phyloP scores from a whole-genome alignment of 371 early-diverging fungal species.

The Lichtheimia ramosa region DNA sequence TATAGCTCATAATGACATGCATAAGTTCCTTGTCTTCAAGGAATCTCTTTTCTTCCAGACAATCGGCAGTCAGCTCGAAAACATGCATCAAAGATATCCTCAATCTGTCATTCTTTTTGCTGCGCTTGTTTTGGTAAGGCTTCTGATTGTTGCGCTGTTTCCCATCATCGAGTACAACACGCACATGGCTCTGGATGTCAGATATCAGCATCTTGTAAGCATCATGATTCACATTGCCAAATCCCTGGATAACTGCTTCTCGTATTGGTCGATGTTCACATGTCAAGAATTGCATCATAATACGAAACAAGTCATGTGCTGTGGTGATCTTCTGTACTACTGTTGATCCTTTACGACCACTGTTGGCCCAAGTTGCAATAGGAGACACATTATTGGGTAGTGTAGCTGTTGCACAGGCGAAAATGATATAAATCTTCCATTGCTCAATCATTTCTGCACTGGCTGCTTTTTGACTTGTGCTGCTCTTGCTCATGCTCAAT shows the following conservation, averaged over 20 bases:
- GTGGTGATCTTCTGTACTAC: slow-evolving; percentile 55
- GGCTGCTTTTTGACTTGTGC: slow-evolving; percentile 38
- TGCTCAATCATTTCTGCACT: slow-evolving; percentile 72
- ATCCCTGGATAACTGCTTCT: slow-evolving; percentile 66
- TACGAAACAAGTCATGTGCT: slow-evolving; percentile 60
- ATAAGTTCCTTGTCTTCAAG: slow-evolving; percentile 67
- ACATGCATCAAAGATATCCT: slow-evolving; percentile 78
- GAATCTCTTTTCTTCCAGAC: slow-evolving; percentile 55
- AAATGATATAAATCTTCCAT: slow-evolving; percentile 75
- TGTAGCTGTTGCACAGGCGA: slow-evolving; percentile 66
- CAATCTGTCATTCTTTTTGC: slow-evolving; percentile 69
- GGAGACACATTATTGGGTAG: slow-evolving; percentile 30
- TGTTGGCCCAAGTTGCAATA: slow-evolving; percentile 36
- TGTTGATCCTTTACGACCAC: slow-evolving; percentile 58
- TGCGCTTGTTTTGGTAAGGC: slow-evolving; percentile 62
- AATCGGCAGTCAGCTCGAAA: slow-evolving; percentile 69
- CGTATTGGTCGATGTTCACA: slow-evolving; percentile 76
- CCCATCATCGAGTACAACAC: slow-evolving; percentile 68
- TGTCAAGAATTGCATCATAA: slow-evolving; percentile 65
- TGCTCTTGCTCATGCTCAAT: slow-evolving; percentile 44
- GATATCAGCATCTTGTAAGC: slow-evolving; percentile 70
- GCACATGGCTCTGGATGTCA: slow-evolving; percentile 66
- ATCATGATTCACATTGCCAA: slow-evolving; percentile 70
- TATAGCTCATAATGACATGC: slow-evolving; percentile 64
- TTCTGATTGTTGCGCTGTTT: slow-evolving; percentile 57